Conservation (phyloP, 192 early-diverging fungal genomes). For the Coemansia sp. region DNA sequence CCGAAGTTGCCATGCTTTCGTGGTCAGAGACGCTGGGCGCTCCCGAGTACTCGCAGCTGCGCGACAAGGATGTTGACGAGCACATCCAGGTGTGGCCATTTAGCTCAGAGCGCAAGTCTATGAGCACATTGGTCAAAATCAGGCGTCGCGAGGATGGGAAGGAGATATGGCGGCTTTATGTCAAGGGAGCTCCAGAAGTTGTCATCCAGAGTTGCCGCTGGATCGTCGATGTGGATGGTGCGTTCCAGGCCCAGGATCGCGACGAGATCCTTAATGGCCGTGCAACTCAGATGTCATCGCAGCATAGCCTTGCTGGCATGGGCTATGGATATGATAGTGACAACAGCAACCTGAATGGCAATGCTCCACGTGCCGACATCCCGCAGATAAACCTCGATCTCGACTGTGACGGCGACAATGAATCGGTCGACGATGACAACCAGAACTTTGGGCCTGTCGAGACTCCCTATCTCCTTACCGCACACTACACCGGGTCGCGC, state of each 20-base stretch:
- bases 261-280: constrained; percentile 41
- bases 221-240: constrained; percentile 58
- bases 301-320: background rate
- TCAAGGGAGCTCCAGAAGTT: constrained; percentile 95
- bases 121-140: constrained; percentile 80
- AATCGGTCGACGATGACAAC: constrained; percentile 6
- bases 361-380: constrained; percentile 26
- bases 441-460: background rate
- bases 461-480: constrained; percentile 43
- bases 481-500: constrained; percentile 42
- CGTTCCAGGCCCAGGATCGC: constrained; percentile 52
- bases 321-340: constrained; percentile 18
- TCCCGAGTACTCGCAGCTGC: constrained; percentile 61
- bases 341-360: constrained; percentile 8
- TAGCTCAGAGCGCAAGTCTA: constrained; percentile 88
- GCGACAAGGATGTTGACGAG: constrained; percentile 60
- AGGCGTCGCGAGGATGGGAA: constrained; percentile 54
- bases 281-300: background rate
- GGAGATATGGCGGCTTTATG: constrained; percentile 70
- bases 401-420: constrained; percentile 43
- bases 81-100: constrained; percentile 83
- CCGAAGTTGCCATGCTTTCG: constrained; percentile 87
- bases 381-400: constrained; percentile 55
- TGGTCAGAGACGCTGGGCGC: constrained; percentile 71
- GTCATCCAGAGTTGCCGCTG: constrained; percentile 67